Evolutionary conservation across 2,329 filamentous ascomycete species (phyloP), one percentile per base, ranked within the genome.

Genomic region (Paracoccidioides lutzii): DNA sequence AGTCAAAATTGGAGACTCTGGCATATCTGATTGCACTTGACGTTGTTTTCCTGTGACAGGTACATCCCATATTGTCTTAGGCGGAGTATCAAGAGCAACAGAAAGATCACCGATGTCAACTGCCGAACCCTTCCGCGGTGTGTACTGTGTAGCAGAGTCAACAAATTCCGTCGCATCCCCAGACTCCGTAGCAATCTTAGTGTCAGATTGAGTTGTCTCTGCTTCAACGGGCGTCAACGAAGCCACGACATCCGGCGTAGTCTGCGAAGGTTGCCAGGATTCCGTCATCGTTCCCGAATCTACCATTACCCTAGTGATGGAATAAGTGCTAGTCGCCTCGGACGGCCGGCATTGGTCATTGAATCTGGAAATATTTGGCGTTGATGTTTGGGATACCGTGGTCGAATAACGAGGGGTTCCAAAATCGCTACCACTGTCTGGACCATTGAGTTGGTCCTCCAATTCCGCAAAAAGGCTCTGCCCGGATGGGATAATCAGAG

Each of bases 401-500:
- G 67, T 66, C 12, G 64, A 65, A 53, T 65, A 57, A 71, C 75
- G 54, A 22, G 69, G 66, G 40, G 67, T 67, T 22, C 67, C 71
- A 55, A 73, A 75, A 32, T 86, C 84, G 59, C 85, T 84, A 58
- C 88, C 87, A 59, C 88, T 87, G 62, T 86, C 85, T 60, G 66
- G 75, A 56, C 82, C 82, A 59, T 82, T 85, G 45, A 96, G 75
- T 61, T 22, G 22, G 22, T 89, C 88, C 54, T 87, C 88, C 44
- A 98, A 79, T 70, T 98, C 93, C 43, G 90, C 90, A 67, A 93
- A 95, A 52, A 98, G 76, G 65, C 87, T 97, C 74, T 95, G 88
- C 14, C 81, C 79, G 60, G 75, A 75, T 52, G 74, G 71, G n/a
- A 73, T 74, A 44, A 70, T 72, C 37, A 71, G 66, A 53, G 72